These are phyloP conservation scores for Epichloe uncinata DNA, from an alignment of 2,329 filamentous ascomycete genomes.

Conservation along the genomic window DNA sequence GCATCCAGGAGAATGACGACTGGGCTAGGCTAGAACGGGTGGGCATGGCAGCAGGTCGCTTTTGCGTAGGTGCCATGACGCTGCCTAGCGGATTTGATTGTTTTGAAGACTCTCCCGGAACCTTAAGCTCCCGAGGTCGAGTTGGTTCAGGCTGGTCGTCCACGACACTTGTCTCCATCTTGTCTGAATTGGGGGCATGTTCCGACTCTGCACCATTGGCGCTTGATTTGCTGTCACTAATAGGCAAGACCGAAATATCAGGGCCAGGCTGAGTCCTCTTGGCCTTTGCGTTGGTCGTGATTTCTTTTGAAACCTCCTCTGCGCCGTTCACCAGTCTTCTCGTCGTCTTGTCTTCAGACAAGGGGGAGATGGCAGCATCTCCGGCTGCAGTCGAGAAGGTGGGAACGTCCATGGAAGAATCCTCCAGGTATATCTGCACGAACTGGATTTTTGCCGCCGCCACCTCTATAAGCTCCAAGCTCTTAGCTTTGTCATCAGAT, in stretches of 20 bases:
- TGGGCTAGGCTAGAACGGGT: constrained; percentile 56
- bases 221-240: neutral
- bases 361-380: neutral
- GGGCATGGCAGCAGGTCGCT: constrained; percentile 31
- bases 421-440: constrained; percentile 48
- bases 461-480: constrained; percentile 41
- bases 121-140: neutral
- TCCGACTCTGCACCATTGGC: neutral
- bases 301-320: neutral
- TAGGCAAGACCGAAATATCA: neutral
- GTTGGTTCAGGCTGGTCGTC: neutral
- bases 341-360: neutral
- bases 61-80: constrained; percentile 3
- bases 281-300: neutral
- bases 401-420: constrained; percentile 39
- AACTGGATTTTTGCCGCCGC: constrained; percentile 51
- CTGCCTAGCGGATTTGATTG: neutral
- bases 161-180: neutral
- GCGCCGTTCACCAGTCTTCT: neutral
- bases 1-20: constrained; percentile 70
- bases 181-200: too few species aligned
- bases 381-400: neutral
- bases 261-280: neutral
- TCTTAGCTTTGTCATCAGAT: constrained; percentile 34
- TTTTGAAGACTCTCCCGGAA: neutral